Percentiles rank a stretch among this genome's conserved stretches.
These are phyloP conservation scores for Ustilago cynodontis DNA, from an alignment of 1,284 basidiomycete species.

Conservation along the genomic window DNA sequence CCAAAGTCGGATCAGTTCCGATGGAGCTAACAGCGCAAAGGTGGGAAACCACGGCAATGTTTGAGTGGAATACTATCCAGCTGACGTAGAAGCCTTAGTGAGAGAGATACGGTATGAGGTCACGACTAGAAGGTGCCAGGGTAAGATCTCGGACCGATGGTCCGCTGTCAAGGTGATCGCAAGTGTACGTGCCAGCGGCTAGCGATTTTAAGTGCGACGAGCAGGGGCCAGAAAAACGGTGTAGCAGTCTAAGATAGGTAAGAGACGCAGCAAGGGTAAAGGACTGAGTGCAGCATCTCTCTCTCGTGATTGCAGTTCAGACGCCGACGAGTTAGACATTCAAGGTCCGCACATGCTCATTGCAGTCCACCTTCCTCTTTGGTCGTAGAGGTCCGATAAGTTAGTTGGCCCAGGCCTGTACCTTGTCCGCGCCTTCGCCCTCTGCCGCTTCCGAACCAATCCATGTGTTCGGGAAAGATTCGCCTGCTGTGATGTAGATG, in stretches of 20 bases:
- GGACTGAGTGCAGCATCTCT: neutral
- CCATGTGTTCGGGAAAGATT: conserved; percentile 5
- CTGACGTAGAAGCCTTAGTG: too few species aligned
- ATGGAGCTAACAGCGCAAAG: neutral
- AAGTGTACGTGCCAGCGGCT: neutral
- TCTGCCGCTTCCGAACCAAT: conserved; percentile 8
- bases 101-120: neutral
- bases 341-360: neutral
- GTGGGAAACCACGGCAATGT: too few species aligned
- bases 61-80: too few species aligned
- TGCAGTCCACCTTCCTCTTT: neutral
- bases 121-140: neutral
- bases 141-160: neutral
- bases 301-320: conserved; percentile 1
- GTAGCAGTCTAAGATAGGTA: too few species aligned
- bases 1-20: conserved; percentile 3
- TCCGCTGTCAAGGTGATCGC: neutral
- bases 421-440: neutral
- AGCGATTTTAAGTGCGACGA: neutral
- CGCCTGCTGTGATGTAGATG: neutral
- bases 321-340: neutral
- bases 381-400: neutral
- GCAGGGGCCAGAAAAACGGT: neutral
- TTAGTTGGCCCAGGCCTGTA: neutral
- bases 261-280: too few species aligned